A percentile compares a stretch with the other conserved stretches of the same genome.
phyloP scores from a whole-genome alignment of 2,329 filamentous ascomycete species.

The Escovopsis sp. region DNA sequence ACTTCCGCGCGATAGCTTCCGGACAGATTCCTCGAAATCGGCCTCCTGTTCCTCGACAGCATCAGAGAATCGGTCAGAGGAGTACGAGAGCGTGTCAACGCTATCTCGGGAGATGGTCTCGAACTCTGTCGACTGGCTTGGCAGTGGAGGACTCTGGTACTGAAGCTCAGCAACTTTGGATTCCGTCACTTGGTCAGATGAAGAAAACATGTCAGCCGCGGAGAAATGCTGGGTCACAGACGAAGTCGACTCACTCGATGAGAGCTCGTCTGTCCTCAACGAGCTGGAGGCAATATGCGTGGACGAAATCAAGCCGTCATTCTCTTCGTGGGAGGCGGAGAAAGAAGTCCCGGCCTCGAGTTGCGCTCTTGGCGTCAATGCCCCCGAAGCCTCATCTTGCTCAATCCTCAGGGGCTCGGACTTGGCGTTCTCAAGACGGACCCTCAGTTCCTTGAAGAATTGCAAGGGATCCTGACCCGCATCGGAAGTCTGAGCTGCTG shows the following conservation, averaged over 20 bases:
- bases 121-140: no score
- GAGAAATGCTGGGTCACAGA: conserved; percentile 29
- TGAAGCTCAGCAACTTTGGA: conserved; percentile 10
- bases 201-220: conserved; percentile 16
- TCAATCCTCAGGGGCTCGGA: conserved; percentile 16
- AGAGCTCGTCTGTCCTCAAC: conserved; percentile 17
- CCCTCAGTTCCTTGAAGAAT: conserved; percentile 8
- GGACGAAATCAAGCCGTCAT: background rate
- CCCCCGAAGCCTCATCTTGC: conserved; percentile 45
- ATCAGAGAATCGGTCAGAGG: no score
- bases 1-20: no score
- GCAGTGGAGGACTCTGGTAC: no score
- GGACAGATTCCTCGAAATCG: no score
- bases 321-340: conserved; percentile 7
- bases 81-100: no score
- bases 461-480: background rate
- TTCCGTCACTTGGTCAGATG: conserved; percentile 16
- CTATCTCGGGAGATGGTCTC: no score
- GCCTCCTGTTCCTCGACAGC: no score
- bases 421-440: conserved; percentile 27
- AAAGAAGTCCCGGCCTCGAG: conserved; percentile 15
- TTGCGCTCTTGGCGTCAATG: conserved; percentile 54
- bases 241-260: conserved; percentile 25
- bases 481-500: background rate
- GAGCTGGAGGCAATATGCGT: background rate